Percentiles rank a stretch among this genome's conserved stretches.
phyloP scores from a whole-genome alignment of 2,329 filamentous ascomycete genomes.

The Pseudogymnoascus sp. region DNA sequence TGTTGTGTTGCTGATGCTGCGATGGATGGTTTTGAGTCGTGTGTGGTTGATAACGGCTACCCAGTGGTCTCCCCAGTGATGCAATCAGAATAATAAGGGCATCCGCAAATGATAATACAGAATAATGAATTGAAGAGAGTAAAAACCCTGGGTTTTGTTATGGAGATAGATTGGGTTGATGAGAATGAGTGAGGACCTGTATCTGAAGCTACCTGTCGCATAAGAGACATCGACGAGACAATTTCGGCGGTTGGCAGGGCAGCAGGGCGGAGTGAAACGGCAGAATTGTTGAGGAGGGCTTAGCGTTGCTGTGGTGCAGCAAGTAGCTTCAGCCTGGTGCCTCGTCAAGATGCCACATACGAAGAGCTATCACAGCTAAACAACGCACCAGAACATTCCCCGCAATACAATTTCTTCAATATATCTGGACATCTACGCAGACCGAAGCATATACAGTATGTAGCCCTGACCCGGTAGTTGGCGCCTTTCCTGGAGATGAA shows the following conservation, averaged over 20 bases:
- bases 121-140: constrained; percentile 24
- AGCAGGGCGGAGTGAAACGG: neutral
- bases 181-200: neutral
- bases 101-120: constrained; percentile 22
- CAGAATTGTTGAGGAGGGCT: neutral
- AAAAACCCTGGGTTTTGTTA: neutral
- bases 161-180: neutral
- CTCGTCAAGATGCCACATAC: neutral
- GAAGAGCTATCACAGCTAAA: neutral
- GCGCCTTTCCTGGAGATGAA: neutral
- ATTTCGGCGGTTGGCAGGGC: neutral
- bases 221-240: neutral
- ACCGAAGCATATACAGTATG: neutral
- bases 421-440: neutral
- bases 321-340: neutral
- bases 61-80: neutral
- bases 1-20: constrained; percentile 8
- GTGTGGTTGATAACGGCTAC: constrained; percentile 11
- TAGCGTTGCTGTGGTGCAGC: neutral
- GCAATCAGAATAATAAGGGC: neutral
- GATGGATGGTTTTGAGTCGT: constrained; percentile 12
- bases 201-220: neutral
- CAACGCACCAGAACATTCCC: neutral
- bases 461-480: neutral
- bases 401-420: neutral